Conservation (phyloP, 345 rosid species). For the Syzygium oleosum region DNA sequence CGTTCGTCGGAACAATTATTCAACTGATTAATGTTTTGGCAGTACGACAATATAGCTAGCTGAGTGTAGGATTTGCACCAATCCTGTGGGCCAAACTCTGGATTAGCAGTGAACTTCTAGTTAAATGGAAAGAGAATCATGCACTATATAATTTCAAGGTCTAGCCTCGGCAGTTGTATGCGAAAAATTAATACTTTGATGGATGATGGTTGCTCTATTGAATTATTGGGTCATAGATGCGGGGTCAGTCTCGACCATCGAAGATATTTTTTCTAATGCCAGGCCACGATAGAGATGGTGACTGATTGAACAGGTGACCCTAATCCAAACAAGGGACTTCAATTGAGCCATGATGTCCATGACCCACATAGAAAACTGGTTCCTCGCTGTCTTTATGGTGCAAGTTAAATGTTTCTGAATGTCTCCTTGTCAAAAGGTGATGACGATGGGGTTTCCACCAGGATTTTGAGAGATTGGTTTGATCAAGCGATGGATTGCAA, state of each 20-base stretch:
- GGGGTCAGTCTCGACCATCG: background rate
- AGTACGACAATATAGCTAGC: background rate
- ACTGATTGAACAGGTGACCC: constrained; percentile 7
- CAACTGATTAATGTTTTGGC: background rate
- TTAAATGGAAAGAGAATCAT: background rate
- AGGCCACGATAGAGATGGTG: background rate
- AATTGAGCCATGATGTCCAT: constrained; percentile 7
- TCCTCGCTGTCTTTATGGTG: background rate
- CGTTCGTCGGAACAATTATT: background rate
- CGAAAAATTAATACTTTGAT: background rate
- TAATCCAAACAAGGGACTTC: constrained; percentile 12
- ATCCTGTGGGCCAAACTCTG: background rate
- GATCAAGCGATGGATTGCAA: background rate
- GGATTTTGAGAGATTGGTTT: background rate
- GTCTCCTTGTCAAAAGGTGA: background rate
- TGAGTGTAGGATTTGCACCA: background rate
- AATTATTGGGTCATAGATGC: background rate
- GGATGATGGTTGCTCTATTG: background rate
- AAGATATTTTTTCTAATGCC: constrained; percentile 7
- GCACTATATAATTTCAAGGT: background rate
- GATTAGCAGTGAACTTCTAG: background rate
- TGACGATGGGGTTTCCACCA: background rate
- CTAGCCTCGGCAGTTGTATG: background rate
- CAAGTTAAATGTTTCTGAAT: background rate
- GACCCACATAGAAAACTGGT: background rate